Conservation (phyloP, 352 stramenopile genomes). For the Phytophthora tubulina region DNA sequence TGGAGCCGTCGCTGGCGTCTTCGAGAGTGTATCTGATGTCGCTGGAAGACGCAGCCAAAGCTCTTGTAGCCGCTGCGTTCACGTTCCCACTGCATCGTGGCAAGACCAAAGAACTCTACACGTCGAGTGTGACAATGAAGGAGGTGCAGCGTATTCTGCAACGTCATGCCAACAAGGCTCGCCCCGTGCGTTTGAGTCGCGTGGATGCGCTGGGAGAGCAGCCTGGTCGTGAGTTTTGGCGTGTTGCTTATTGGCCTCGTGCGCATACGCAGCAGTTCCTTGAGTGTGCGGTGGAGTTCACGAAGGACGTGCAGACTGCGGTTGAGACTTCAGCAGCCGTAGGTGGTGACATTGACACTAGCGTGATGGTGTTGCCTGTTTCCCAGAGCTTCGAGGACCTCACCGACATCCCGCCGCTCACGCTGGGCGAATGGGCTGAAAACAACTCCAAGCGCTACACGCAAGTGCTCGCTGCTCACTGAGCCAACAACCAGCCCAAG, state of each 20-base stretch:
- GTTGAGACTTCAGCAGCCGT: constrained; percentile 23
- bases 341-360: constrained; percentile 28
- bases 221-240: constrained; percentile 58
- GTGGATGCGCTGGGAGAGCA: constrained; percentile 57
- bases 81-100: constrained; percentile 68
- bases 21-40: constrained; percentile 64
- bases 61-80: constrained; percentile 55
- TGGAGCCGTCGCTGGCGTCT: constrained; percentile 52
- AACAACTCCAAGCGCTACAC: constrained; percentile 62
- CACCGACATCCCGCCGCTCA: constrained; percentile 59
- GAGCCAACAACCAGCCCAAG: constrained; percentile 7
- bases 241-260: constrained; percentile 64
- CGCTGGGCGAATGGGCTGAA: constrained; percentile 64
- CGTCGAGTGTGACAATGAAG: constrained; percentile 49
- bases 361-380: constrained; percentile 39
- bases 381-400: constrained; percentile 72
- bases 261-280: constrained; percentile 57
- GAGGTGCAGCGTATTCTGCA: constrained; percentile 58
- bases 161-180: constrained; percentile 46
- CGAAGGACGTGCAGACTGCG: constrained; percentile 40
- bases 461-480: constrained; percentile 42
- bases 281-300: constrained; percentile 58
- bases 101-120: constrained; percentile 60
- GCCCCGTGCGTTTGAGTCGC: constrained; percentile 46
- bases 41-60: constrained; percentile 65